Base-by-base conservation (phyloP, 2,329 filamentous ascomycete species). In the Fusarium avenaceum region DNA sequence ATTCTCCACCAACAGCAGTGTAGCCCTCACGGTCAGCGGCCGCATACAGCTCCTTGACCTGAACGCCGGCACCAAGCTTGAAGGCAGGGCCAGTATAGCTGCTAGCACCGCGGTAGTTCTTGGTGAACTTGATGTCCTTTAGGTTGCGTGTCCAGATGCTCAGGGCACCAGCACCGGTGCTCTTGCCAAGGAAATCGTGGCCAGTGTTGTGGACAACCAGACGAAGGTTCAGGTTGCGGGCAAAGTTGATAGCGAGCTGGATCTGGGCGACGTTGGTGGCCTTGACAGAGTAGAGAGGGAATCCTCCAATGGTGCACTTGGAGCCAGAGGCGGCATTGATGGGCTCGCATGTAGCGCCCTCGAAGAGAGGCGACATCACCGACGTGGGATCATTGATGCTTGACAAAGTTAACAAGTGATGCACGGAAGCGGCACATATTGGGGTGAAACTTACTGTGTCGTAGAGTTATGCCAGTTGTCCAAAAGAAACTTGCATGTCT, bases 101-200 rank as follows among this genome's bases (percentile, higher is more conserved):
- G 13, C 59, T 65, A 20, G 78, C 75, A 2, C 60, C 55, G 7
- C 74, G 72, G 42, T 80, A 86, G 71, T 79, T 79, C 52, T 79
- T 76, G 28, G 81, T 73, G 61, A 83, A 80, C 44, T 80, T 66
- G 42, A 81, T 78, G 8, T 79, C 74, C 72, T 82, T 80, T 51
- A 82, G 72, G 44, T 77, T 65, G 59, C 81, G 80, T 7, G 78
- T 81, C 76, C 79, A 80, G 35, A 82, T 71, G n/a, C 76, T 74
- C 30, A 82, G 66, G 24, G 78, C 70, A n/a, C 80, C 78, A 17
- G 74, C 75, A n/a, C 89, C 89, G 0, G 87, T 87, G 1, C 84
- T 87, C 44, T 86, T 85, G 42, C 88, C 89, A 26, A 78, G 76
- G 67, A 83, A 85, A 62, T 85, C 83, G 67, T 86, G 85, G 42